Evolutionary conservation across 1,284 basidiomycete genomes (phyloP), one percentile per base, ranked within the genome.

Genomic region (Ganoderma boninense): DNA sequence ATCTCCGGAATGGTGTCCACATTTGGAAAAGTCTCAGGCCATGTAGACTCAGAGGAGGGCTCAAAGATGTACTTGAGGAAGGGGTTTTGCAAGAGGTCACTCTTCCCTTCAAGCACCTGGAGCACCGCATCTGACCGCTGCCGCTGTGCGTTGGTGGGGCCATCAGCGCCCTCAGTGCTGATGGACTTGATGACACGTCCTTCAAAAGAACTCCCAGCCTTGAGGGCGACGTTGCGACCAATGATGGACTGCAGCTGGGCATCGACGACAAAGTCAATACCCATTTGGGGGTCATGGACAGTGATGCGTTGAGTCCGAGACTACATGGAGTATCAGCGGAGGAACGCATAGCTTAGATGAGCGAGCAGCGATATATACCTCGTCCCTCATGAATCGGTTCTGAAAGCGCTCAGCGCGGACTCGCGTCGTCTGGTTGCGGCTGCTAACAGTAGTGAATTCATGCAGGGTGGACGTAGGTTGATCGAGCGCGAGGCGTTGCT

Each of bases 31-130:
- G 60, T 54, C 10, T 78, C 77, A 49, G 80, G 80, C 80, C 80
- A 81, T 6, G 60, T 62, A 64, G 78, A 76, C 54, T 74, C 68
- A 18, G 75, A 68, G 43, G 70, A 54, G 20, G 71, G 67, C 4
- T 69, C 60, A 68, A 75, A 75, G 57, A 92, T 88, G 71, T 87
- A 87, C 43, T 85, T 79, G 23, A 90, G 80, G 86, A 89, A 93
- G 5, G 89, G 87, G 71, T 84, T 90, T 29, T 83, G 77, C 52
- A 86, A 77, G 29, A 87, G 69, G 14, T 80, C 76, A 35, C 78
- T 68, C 7, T 74, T 72, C 3, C 87, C 87, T 75, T 92, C 89
- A 4, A 92, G 81, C 56, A 85, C 81, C 23, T 78, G 79, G 5
- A 89, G 84, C 29, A 91, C 74, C 20, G 82, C 78, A 0, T 79